Percentiles rank a stretch among this genome's conserved stretches.
Conservation (phyloP, 2,329 filamentous ascomycete genomes). For the Rasamsonia emersonii region DNA sequence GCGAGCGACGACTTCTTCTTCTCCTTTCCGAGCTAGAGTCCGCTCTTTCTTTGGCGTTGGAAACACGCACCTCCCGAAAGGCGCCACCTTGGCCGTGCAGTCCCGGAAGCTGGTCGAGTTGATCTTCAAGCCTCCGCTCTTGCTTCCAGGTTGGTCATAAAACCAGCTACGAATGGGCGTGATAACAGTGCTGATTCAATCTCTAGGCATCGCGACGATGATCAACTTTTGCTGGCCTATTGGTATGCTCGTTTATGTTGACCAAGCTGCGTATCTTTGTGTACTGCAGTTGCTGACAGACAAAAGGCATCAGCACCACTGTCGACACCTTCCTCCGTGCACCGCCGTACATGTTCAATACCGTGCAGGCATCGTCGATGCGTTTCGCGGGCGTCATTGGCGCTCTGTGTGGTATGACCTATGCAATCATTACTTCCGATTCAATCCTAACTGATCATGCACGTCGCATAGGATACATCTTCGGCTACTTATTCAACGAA, state of each 20-base stretch:
- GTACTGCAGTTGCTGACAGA: constrained; percentile 3
- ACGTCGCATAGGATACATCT: constrained; percentile 17
- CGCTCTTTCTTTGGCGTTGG: constrained; percentile 22
- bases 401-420: constrained; percentile 18
- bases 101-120: constrained; percentile 16
- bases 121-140: constrained; percentile 23
- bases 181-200: constrained; percentile 5
- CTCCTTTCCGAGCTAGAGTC: constrained; percentile 9
- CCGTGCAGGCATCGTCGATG: constrained; percentile 27
- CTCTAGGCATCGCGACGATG: constrained; percentile 20
- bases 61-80: constrained; percentile 21
- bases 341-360: constrained; percentile 26
- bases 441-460: neutral
- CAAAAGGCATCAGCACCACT: constrained; percentile 25
- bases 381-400: constrained; percentile 29
- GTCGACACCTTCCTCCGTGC: constrained; percentile 25
- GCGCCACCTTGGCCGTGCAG: constrained; percentile 16
- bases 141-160: constrained; percentile 17
- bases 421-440: neutral
- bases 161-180: too few species aligned
- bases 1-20: constrained; percentile 6
- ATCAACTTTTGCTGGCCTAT: constrained; percentile 32
- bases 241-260: constrained; percentile 12
- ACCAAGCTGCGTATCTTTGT: neutral
- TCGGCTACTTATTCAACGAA: constrained; percentile 29